A percentile compares a stretch with the other conserved stretches of the same genome.
Evolutionary conservation across 768 basidiomycete species (phyloP).

Genomic region (Agaricus subrufescens): DNA sequence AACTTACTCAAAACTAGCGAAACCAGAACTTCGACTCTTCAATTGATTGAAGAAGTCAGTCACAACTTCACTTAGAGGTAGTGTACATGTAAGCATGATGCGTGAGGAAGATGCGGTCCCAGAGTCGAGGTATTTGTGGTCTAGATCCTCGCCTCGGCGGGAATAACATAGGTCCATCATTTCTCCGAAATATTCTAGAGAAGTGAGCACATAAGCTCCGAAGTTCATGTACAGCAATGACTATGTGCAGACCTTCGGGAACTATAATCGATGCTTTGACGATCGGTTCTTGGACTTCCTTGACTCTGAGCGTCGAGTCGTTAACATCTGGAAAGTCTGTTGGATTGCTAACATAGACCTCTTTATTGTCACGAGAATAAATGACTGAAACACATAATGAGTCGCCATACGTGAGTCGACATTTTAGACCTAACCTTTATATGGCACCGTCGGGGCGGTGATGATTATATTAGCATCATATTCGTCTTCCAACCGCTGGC

Average conservation of each 20-base stretch:
- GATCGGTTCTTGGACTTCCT: slow-evolving; percentile 85
- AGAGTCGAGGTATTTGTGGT: slow-evolving; percentile 78
- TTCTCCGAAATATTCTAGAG: slow-evolving; percentile 82
- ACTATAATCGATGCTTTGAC: slow-evolving; percentile 93
- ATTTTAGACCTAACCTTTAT: slow-evolving; percentile 53
- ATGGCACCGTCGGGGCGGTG: slow-evolving; percentile 94
- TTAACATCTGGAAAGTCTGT: slow-evolving; percentile 88
- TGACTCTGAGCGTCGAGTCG: slow-evolving; percentile 57
- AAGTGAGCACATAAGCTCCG: not conserved
- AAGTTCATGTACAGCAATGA: not conserved
- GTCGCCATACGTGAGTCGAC: not conserved
- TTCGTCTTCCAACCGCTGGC: slow-evolving; percentile 95
- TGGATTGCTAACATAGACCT: slow-evolving; percentile 80
- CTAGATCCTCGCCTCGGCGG: slow-evolving; percentile 79
- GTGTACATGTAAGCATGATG: slow-evolving; percentile 72
- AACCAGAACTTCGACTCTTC: slow-evolving; percentile 89
- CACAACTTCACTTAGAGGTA: slow-evolving; percentile 93
- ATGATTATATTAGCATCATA: slow-evolving; percentile 93
- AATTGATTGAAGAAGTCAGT: slow-evolving; percentile 94
- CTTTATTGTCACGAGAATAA: slow-evolving; percentile 48
- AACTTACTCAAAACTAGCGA: slow-evolving; percentile 86
- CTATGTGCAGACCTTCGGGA: slow-evolving; percentile 63
- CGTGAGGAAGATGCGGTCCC: slow-evolving; percentile 50
- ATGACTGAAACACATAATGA: slow-evolving; percentile 46
- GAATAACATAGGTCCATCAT: slow-evolving; percentile 94